Evolutionary conservation across 805 yeast species (phyloP).

Genomic region (Soucietia sequanensis): DNA sequence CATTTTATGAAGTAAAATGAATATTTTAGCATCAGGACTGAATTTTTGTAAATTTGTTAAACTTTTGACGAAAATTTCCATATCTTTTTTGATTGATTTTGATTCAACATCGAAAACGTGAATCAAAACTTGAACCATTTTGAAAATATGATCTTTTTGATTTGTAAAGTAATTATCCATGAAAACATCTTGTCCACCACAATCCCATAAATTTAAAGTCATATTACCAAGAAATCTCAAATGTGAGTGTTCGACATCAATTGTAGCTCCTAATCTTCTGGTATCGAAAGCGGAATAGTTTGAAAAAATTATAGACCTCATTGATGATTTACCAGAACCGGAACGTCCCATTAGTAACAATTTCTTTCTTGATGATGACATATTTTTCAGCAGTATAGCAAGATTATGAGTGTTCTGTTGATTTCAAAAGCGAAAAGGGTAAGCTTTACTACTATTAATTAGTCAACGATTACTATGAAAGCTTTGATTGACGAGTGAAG

Average conservation of each 20-base stretch:
- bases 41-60: slow-evolving; percentile 76
- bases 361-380: slow-evolving; percentile 39
- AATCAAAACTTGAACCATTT: slow-evolving; percentile 92
- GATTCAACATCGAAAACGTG: slow-evolving; percentile 96
- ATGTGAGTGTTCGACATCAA: slow-evolving; percentile 98
- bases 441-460: too few species aligned
- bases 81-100: slow-evolving; percentile 87
- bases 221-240: slow-evolving; percentile 88
- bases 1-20: slow-evolving; percentile 92
- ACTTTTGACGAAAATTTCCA: slow-evolving; percentile 85
- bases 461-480: too few species aligned
- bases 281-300: slow-evolving; percentile 97
- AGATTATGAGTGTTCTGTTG: too few species aligned
- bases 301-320: slow-evolving; percentile 94
- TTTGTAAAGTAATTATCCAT: slow-evolving; percentile 91
- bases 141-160: slow-evolving; percentile 88
- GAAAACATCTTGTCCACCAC: slow-evolving; percentile 97
- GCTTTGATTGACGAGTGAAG: too few species aligned
- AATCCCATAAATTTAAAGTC: slow-evolving; percentile 96
- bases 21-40: slow-evolving; percentile 88
- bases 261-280: slow-evolving; percentile 91
- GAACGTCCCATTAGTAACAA: slow-evolving; percentile 74
- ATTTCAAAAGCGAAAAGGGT: too few species aligned
- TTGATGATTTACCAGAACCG: slow-evolving; percentile 96
- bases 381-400: too few species aligned